phyloP scores from a whole-genome alignment of 2,329 filamentous ascomycete species.

The Claviceps pazoutovae region DNA sequence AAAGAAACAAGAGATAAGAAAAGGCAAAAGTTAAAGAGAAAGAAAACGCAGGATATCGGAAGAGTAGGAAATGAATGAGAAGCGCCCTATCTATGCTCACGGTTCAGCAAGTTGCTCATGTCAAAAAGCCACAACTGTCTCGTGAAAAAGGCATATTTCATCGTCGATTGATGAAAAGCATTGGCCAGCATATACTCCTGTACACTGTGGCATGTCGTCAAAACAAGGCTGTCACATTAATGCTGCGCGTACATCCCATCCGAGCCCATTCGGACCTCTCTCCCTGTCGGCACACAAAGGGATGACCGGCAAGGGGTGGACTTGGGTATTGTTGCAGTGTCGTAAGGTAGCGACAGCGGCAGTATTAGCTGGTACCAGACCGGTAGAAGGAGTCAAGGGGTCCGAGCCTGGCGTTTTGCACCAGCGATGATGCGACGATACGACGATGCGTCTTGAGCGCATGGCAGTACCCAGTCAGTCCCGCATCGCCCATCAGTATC shows the following conservation, averaged over 20 bases:
- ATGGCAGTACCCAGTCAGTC: neutral
- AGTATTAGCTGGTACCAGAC: constrained; percentile 8
- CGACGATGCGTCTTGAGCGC: neutral
- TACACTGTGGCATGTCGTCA: neutral
- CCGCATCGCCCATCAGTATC: neutral
- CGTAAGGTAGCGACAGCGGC: constrained; percentile 6
- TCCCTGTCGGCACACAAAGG: neutral
- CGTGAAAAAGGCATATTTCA: neutral
- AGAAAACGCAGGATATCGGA: neutral
- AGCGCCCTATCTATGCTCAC: no score
- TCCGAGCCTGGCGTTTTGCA: neutral
- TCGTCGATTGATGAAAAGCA: no score
- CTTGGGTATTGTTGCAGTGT: constrained; percentile 5
- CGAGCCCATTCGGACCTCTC: neutral
- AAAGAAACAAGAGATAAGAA: neutral
- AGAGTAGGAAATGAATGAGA: no score
- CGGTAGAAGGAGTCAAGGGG: constrained; percentile 2
- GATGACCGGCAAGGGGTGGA: constrained; percentile 1
- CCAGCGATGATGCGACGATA: neutral
- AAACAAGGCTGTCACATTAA: neutral
- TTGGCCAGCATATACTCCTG: neutral
- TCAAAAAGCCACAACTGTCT: neutral
- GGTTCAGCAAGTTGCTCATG: neutral
- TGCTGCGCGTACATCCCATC: neutral
- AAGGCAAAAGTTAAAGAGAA: neutral